Conservation (phyloP, 345 rosid genomes). For the Punica granatum region DNA sequence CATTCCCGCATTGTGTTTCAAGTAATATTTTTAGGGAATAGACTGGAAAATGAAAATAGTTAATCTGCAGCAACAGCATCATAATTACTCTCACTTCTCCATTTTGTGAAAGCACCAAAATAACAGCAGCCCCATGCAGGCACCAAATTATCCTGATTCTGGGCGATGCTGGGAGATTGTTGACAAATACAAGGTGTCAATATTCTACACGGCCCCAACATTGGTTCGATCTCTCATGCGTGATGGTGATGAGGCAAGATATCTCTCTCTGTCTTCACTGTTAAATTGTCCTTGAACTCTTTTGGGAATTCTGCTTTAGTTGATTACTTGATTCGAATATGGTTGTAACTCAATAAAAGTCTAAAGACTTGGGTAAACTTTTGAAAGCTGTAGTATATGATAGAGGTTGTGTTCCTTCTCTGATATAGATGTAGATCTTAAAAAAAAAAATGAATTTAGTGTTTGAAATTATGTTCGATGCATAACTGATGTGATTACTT, state of each 20-base stretch:
- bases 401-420: not conserved
- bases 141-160: constrained; percentile 87
- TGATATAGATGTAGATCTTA: not conserved
- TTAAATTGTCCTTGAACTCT: not conserved
- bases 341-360: not conserved
- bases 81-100: not conserved
- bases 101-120: constrained; percentile 14
- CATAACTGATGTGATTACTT: constrained; percentile 17
- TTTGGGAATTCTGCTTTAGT: not conserved
- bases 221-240: constrained; percentile 99
- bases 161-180: constrained; percentile 98
- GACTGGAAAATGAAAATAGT: no score
- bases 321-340: not conserved
- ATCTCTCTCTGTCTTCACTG: constrained; percentile 8
- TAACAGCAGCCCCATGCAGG: constrained; percentile 35
- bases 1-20: not conserved
- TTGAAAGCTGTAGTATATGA: not conserved
- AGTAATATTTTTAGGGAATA: not conserved
- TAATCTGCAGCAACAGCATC: no score
- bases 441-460: not conserved
- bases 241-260: constrained; percentile 63
- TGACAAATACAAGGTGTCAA: constrained; percentile 85
- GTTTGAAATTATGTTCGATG: not conserved
- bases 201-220: constrained; percentile 96
- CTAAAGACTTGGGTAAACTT: not conserved